These are phyloP conservation scores for Salix arbutifolia DNA, from an alignment of 345 rosid species.

Conservation along the genomic window DNA sequence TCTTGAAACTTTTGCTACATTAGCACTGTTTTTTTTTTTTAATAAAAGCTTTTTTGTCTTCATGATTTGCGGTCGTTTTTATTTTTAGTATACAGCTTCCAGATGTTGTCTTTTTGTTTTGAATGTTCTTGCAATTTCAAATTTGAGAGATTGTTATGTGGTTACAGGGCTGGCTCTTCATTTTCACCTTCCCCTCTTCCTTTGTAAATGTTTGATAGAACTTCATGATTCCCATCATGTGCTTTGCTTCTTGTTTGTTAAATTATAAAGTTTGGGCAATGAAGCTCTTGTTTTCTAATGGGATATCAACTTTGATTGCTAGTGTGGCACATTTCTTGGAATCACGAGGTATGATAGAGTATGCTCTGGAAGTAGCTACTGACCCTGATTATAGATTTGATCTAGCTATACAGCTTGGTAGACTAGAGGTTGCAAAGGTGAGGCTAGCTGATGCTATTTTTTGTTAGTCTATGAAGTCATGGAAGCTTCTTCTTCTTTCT, in stretches of 20 bases:
- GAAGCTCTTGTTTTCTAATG: slow-evolving; percentile 3
- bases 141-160: not conserved
- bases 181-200: no score
- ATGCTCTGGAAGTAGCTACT: slow-evolving; percentile 92
- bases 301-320: slow-evolving; percentile 24
- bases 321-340: slow-evolving; percentile 99
- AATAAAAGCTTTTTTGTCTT: not conserved
- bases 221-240: not conserved
- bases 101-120: no score
- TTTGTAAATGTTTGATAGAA: not conserved
- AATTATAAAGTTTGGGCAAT: not conserved
- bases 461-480: not conserved
- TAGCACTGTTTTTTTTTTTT: not conserved
- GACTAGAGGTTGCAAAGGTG: slow-evolving; percentile 90
- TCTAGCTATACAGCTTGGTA: slow-evolving; percentile 91
- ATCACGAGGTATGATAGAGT: slow-evolving; percentile 94
- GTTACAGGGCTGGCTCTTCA: not conserved
- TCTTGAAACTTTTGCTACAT: no score
- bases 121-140: not conserved
- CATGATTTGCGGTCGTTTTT: not conserved
- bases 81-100: not conserved
- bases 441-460: slow-evolving; percentile 12
- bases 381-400: slow-evolving; percentile 97
- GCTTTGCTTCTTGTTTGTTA: not conserved
- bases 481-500: not conserved